Evolutionary conservation across 2,329 filamentous ascomycete genomes (phyloP).

Genomic region (Rugonectria rugulosa): DNA sequence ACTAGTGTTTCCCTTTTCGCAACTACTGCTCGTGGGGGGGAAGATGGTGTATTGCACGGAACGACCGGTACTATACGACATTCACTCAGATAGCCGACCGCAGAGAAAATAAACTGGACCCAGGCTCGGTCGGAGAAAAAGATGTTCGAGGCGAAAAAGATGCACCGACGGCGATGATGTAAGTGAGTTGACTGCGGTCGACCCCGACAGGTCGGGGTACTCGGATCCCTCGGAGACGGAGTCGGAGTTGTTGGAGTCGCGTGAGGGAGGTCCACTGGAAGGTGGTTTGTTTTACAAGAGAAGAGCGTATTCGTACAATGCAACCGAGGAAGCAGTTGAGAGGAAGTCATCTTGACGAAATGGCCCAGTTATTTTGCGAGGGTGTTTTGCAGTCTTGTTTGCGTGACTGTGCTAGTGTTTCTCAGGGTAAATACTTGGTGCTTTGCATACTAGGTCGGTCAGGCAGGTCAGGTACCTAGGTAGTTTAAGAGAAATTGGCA

Average conservation of each 20-base stretch:
- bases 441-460: too few species aligned
- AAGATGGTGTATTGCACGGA: too few species aligned
- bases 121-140: background rate
- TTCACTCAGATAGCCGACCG: background rate
- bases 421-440: too few species aligned
- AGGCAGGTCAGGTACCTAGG: too few species aligned
- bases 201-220: background rate
- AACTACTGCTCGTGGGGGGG: too few species aligned
- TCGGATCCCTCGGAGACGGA: conserved; percentile 31
- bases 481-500: background rate
- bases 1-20: background rate
- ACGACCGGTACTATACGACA: too few species aligned
- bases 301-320: too few species aligned
- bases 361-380: too few species aligned
- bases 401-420: too few species aligned
- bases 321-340: conserved; percentile 4
- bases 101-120: background rate
- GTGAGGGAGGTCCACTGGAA: conserved; percentile 15
- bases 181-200: background rate
- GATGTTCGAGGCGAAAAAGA: background rate
- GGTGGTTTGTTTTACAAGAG: too few species aligned
- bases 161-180: background rate
- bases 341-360: too few species aligned
- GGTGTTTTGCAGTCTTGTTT: too few species aligned
- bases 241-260: conserved; percentile 2